These are phyloP conservation scores for Maudiozyma barnettii DNA, from an alignment of 805 yeast species.

Conservation along the genomic window DNA sequence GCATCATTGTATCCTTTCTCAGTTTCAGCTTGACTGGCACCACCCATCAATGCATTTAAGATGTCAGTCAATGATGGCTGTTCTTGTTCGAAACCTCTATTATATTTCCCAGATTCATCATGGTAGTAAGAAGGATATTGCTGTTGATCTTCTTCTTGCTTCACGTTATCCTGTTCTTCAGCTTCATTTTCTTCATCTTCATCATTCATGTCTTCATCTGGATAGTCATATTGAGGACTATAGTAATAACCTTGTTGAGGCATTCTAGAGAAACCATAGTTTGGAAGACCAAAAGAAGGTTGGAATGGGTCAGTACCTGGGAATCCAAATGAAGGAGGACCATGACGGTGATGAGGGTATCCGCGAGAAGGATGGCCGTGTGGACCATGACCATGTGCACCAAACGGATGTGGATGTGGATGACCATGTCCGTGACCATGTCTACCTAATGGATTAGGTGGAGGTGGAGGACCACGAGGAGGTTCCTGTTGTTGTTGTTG, in stretches of 20 bases:
- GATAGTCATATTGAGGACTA: conserved; percentile 24
- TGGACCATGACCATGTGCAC: not conserved
- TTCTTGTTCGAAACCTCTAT: conserved; percentile 3
- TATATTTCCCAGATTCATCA: conserved; percentile 4
- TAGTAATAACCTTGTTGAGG: conserved; percentile 18
- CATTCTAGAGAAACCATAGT: conserved; percentile 3
- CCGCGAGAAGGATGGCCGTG: not conserved
- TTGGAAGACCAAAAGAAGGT: conserved; percentile 1
- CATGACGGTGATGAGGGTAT: conserved; percentile 1
- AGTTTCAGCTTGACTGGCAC: conserved; percentile 2
- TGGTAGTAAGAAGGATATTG: conserved; percentile 22
- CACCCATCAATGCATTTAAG: conserved; percentile 18
- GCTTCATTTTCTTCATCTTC: conserved; percentile 12
- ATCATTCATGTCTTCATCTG: conserved; percentile 23
- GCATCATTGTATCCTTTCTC: not conserved
- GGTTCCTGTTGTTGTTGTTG: not conserved
- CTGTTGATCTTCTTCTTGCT: conserved; percentile 11
- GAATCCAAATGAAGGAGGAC: not conserved
- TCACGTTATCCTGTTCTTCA: conserved; percentile 8
- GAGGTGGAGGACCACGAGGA: not conserved
- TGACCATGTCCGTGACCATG: conserved; percentile 1
- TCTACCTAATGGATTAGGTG: conserved; percentile 2
- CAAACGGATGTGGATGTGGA: conserved; percentile 2
- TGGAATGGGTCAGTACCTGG: conserved; percentile 1
- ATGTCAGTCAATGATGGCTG: conserved; percentile 12